Percentiles rank a stretch among this genome's conserved stretches.
Evolutionary conservation across 202 grass and related monocot species (phyloP).

Genomic region (Carex sylvatica): DNA sequence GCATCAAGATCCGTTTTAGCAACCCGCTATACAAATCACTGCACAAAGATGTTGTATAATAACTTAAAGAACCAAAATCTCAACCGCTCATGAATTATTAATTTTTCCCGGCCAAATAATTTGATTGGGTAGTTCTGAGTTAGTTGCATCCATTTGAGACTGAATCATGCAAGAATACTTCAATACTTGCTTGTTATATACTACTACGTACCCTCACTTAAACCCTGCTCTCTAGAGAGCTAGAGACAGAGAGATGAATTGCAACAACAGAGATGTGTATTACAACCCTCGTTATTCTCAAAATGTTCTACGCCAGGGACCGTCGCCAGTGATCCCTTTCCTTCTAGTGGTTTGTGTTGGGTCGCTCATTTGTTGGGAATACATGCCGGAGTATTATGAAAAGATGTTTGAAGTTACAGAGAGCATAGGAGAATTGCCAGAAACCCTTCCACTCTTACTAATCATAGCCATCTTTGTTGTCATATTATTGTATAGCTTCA

Average conservation of each 20-base stretch:
- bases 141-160: slow-evolving; percentile 27
- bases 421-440: slow-evolving; percentile 15
- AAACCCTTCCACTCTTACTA: slow-evolving; percentile 27
- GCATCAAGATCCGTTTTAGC: not conserved
- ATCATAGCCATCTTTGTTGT: slow-evolving; percentile 28
- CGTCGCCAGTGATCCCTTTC: slow-evolving; percentile 73
- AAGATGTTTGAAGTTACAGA: slow-evolving; percentile 38
- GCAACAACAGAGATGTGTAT: slow-evolving; percentile 11
- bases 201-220: not conserved
- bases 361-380: slow-evolving; percentile 53
- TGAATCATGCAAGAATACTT: not conserved
- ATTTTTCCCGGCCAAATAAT: not conserved
- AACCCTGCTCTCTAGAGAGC: not conserved
- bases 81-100: slow-evolving; percentile 11
- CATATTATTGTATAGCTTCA: slow-evolving; percentile 24
- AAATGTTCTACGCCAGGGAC: slow-evolving; percentile 29
- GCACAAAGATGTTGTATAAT: not conserved
- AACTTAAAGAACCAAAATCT: not conserved
- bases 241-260: not conserved
- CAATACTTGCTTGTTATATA: not conserved
- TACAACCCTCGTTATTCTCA: not conserved
- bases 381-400: slow-evolving; percentile 47
- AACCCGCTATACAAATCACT: not conserved
- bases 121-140: slow-evolving; percentile 16
- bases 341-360: slow-evolving; percentile 53